phyloP scores from a whole-genome alignment of 1,284 basidiomycete genomes.

The Singerocomus rubriflavus region DNA sequence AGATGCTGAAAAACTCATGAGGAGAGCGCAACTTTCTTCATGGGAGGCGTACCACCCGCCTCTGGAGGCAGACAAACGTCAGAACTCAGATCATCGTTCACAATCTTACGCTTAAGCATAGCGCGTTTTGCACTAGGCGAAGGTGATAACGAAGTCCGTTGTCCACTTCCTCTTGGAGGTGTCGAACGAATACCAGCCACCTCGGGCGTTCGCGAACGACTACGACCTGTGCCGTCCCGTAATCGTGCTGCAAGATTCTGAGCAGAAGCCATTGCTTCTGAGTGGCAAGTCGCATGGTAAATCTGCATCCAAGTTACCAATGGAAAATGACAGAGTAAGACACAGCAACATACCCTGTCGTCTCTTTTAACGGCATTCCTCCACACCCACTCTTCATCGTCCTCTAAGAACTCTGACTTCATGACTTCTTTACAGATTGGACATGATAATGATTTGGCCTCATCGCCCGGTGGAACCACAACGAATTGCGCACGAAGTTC shows the following conservation, averaged over 20 bases:
- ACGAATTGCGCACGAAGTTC: conserved; percentile 79
- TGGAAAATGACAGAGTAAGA: conserved; percentile 1
- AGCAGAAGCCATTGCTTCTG: conserved; percentile 66
- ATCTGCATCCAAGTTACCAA: conserved; percentile 44
- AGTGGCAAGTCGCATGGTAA: conserved; percentile 90
- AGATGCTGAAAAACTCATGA: conserved; percentile 26
- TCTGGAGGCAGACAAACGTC: conserved; percentile 29
- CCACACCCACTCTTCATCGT: conserved; percentile 99
- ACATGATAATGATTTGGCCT: conserved; percentile 78
- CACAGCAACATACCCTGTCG: conserved; percentile 59
- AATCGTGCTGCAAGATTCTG: conserved; percentile 63
- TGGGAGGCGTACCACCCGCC: conserved; percentile 48
- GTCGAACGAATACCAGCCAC: conserved; percentile 38
- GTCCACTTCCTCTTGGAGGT: conserved; percentile 38
- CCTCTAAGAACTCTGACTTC: conserved; percentile 91
- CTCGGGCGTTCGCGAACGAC: conserved; percentile 74
- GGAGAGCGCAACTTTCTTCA: conserved; percentile 53
- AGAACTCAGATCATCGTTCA: conserved; percentile 41
- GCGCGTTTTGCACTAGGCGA: conserved; percentile 48
- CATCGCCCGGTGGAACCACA: conserved; percentile 83
- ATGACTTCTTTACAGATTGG: conserved; percentile 96
- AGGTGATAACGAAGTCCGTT: conserved; percentile 42
- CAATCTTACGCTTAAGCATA: conserved; percentile 70
- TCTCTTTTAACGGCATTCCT: conserved; percentile 85
- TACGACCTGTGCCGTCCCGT: conserved; percentile 57